These are phyloP conservation scores for Aspergillus diversus DNA, from an alignment of 495 filamentous ascomycete species.

Conservation along the genomic window DNA sequence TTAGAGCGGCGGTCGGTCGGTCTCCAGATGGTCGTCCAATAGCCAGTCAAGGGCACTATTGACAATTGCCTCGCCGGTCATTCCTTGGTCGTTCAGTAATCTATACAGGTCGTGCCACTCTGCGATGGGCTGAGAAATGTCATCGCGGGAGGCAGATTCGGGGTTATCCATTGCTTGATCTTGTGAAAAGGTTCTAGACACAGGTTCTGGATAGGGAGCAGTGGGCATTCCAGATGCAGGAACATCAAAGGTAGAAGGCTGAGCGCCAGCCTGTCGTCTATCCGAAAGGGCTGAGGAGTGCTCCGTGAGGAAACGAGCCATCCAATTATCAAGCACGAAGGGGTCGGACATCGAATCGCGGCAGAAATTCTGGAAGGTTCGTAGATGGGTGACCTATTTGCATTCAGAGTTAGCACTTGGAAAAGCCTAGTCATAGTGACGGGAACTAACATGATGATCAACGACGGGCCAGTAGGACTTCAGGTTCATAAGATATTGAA, in stretches of 20 bases:
- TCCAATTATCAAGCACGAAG: slow-evolving; percentile 33
- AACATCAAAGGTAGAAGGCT: background rate
- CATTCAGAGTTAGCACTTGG: slow-evolving; percentile 5
- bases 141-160: background rate
- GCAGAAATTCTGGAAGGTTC: slow-evolving; percentile 28
- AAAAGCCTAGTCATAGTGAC: background rate
- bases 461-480: slow-evolving; percentile 29
- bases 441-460: slow-evolving; percentile 23
- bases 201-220: background rate
- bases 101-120: slow-evolving; percentile 12
- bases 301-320: slow-evolving; percentile 33
- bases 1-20: background rate
- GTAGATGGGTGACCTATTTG: slow-evolving; percentile 22
- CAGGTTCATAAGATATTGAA: slow-evolving; percentile 29
- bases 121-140: background rate
- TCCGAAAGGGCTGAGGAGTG: slow-evolving; percentile 25
- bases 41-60: slow-evolving; percentile 26
- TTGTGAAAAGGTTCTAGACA: background rate
- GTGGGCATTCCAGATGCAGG: background rate
- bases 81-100: slow-evolving; percentile 18
- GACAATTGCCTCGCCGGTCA: slow-evolving; percentile 23
- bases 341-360: slow-evolving; percentile 26
- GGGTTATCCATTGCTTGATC: background rate
- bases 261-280: background rate
- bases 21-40: slow-evolving; percentile 12